phyloP scores from a whole-genome alignment of 2,329 filamentous ascomycete genomes.

The Phaeosphaeria sp. region DNA sequence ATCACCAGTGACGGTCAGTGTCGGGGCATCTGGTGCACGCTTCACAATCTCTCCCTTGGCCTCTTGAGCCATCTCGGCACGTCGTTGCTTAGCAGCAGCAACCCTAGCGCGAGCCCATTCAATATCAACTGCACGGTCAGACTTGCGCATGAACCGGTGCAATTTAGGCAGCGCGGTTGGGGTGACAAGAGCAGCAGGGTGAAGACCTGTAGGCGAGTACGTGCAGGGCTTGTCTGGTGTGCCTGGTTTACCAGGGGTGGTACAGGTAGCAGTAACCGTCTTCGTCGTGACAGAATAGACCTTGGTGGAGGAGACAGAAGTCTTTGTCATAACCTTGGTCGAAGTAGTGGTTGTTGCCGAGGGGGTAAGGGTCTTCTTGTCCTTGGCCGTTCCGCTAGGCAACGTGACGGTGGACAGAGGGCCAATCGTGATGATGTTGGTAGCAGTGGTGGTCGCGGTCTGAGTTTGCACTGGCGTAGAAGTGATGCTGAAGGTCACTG shows the following conservation, averaged over 20 bases:
- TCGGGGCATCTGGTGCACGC: slow-evolving; percentile 46
- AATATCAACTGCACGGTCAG: slow-evolving; percentile 38
- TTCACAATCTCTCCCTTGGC: slow-evolving; percentile 30
- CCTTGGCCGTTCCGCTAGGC: slow-evolving; percentile 40
- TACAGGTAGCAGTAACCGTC: slow-evolving; percentile 49
- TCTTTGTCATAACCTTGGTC: slow-evolving; percentile 35
- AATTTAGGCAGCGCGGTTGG: slow-evolving; percentile 30
- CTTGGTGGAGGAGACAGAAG: slow-evolving; percentile 34
- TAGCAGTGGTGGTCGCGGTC: slow-evolving; percentile 31
- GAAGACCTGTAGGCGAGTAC: slow-evolving; percentile 45
- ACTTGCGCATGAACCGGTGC: slow-evolving; percentile 30
- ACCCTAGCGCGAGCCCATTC: slow-evolving; percentile 44
- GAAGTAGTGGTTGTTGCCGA: slow-evolving; percentile 31
- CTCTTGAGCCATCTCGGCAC: slow-evolving; percentile 24
- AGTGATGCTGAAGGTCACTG: slow-evolving; percentile 41
- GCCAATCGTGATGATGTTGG: slow-evolving; percentile 30
- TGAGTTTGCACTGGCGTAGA: slow-evolving; percentile 33
- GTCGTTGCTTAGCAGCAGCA: slow-evolving; percentile 42
- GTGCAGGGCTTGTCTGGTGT: slow-evolving; percentile 43
- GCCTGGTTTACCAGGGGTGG: slow-evolving; percentile 34
- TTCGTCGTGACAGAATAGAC: slow-evolving; percentile 36
- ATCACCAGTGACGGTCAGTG: slow-evolving; percentile 39
- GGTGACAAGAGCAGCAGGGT: slow-evolving; percentile 37
- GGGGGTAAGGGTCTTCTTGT: slow-evolving; percentile 41
- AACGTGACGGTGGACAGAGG: slow-evolving; percentile 40